phyloP scores from a whole-genome alignment of 805 yeast genomes.

The Candida odintsovae region DNA sequence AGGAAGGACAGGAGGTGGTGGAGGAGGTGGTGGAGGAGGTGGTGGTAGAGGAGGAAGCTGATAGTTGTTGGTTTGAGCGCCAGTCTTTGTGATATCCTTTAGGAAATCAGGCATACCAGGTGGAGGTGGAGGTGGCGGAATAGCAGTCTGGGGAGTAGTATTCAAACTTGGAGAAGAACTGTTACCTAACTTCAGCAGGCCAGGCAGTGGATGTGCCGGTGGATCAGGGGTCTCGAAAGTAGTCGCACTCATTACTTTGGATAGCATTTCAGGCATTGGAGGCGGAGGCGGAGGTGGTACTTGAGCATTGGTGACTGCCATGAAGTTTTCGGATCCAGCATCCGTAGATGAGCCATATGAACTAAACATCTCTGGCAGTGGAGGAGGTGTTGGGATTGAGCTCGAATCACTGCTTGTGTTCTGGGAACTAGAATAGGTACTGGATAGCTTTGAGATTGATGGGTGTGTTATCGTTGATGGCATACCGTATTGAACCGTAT shows the following conservation, averaged over 20 bases:
- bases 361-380: constrained; percentile 2
- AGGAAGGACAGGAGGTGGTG: constrained; percentile 10
- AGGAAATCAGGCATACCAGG: background rate
- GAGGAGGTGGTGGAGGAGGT: constrained; percentile 1
- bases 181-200: too few species aligned
- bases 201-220: background rate
- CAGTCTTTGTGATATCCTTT: background rate
- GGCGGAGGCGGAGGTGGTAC: constrained; percentile 29
- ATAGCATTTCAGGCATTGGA: constrained; percentile 3
- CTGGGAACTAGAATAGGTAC: background rate
- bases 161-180: too few species aligned
- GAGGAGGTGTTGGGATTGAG: constrained; percentile 8
- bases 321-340: background rate
- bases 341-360: background rate
- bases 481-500: background rate
- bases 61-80: background rate
- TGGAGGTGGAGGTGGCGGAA: constrained; percentile 9
- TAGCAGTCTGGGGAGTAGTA: background rate
- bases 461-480: background rate
- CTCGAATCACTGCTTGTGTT: background rate
- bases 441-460: background rate
- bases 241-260: background rate
- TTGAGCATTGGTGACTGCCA: background rate
- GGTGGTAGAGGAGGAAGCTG: too few species aligned
- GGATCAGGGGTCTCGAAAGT: background rate